A percentile compares a stretch with the other conserved stretches of the same genome.
Evolutionary conservation across 2,329 filamentous ascomycete species (phyloP).

Genomic region (Neopestalotiopsis sp.): DNA sequence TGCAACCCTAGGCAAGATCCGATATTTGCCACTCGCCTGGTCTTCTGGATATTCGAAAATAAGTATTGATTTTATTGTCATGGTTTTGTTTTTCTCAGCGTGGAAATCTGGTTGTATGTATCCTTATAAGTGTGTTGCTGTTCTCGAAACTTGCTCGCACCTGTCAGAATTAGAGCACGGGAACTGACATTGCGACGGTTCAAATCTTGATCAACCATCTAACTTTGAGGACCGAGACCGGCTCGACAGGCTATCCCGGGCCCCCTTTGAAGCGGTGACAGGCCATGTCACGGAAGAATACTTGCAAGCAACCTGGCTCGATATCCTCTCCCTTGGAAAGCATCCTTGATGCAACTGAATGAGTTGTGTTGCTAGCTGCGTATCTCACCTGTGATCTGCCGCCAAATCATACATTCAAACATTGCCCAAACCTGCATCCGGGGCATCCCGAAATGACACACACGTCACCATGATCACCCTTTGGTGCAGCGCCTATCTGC

Average conservation of each 20-base stretch:
- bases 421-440: neutral
- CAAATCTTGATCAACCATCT: conserved; percentile 3
- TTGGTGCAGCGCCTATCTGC: neutral
- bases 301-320: neutral
- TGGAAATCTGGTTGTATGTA: neutral
- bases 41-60: neutral
- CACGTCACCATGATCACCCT: conserved; percentile 11
- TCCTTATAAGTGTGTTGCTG: neutral
- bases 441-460: conserved; percentile 12
- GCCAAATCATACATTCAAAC: neutral
- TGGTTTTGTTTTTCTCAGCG: neutral
- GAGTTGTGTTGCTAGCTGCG: neutral
- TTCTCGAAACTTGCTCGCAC: neutral
- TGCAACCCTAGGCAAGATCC: neutral
- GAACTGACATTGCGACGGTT: neutral
- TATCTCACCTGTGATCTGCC: neutral
- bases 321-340: neutral
- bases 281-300: neutral
- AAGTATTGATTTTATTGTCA: no score
- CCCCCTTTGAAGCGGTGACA: conserved; percentile 12
- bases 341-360: neutral
- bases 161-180: neutral
- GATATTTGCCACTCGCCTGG: neutral
- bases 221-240: conserved; percentile 9
- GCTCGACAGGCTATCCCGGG: conserved; percentile 11